phyloP scores from a whole-genome alignment of 805 yeast genomes.

The Kockiozyma suomiensis region DNA sequence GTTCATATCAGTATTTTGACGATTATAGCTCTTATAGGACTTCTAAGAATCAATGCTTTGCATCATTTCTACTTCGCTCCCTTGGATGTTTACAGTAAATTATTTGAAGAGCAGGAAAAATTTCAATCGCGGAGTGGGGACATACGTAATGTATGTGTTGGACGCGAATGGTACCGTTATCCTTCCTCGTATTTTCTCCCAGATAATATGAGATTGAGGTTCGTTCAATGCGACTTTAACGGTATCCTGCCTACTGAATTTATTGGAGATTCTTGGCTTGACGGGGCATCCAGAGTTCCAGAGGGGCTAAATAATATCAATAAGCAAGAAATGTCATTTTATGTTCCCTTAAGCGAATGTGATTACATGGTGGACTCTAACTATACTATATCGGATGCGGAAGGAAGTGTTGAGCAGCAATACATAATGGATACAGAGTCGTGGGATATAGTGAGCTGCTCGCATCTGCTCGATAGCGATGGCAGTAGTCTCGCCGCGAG shows the following conservation, averaged over 20 bases:
- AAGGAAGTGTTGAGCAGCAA: conserved; percentile 17
- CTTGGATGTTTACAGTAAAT: conserved; percentile 54
- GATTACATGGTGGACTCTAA: conserved; percentile 65
- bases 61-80: conserved; percentile 75
- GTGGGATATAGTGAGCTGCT: conserved; percentile 23
- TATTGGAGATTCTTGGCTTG: conserved; percentile 39
- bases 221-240: conserved; percentile 75
- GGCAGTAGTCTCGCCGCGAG: conserved; percentile 23
- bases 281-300: conserved; percentile 52
- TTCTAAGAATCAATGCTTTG: conserved; percentile 62
- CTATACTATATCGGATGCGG: conserved; percentile 15
- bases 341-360: conserved; percentile 54
- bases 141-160: conserved; percentile 69
- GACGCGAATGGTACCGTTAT: conserved; percentile 92
- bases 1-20: background rate
- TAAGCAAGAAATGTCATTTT: conserved; percentile 60
- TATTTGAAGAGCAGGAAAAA: conserved; percentile 27
- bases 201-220: conserved; percentile 61
- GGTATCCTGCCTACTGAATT: conserved; percentile 92
- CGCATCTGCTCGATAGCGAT: conserved; percentile 21
- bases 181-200: conserved; percentile 86
- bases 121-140: background rate
- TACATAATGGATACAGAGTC: conserved; percentile 16
- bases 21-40: background rate
- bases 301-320: conserved; percentile 75